These are phyloP conservation scores for Scedosporium apiospermum DNA, from an alignment of 2,329 filamentous ascomycete species.

Conservation along the genomic window DNA sequence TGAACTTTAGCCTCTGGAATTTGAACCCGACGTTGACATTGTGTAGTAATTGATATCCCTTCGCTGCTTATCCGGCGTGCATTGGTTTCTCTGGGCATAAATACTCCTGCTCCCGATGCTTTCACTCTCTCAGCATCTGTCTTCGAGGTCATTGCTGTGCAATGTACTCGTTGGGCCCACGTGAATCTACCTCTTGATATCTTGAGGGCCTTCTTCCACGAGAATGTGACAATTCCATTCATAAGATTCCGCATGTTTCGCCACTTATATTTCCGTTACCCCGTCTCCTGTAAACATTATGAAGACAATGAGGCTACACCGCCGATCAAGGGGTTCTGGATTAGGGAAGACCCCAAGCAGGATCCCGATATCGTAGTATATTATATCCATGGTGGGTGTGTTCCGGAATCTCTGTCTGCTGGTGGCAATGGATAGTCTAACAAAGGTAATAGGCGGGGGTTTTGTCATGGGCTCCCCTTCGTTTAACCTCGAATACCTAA, in stretches of 20 bases:
- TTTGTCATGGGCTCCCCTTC: slow-evolving; percentile 75
- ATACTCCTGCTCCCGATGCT: neutral
- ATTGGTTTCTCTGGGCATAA: neutral
- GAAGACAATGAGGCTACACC: neutral
- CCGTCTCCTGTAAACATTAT: neutral
- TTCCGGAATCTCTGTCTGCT: neutral
- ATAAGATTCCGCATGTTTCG: slow-evolving; percentile 6
- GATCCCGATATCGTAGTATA: slow-evolving; percentile 71
- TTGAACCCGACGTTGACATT: neutral
- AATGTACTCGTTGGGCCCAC: slow-evolving; percentile 2
- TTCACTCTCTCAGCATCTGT: neutral
- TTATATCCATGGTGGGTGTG: slow-evolving; percentile 60
- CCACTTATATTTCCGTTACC: neutral
- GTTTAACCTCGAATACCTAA: slow-evolving; percentile 78
- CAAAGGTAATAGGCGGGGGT: slow-evolving; percentile 50
- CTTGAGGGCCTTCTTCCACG: slow-evolving; percentile 2
- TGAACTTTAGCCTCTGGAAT: neutral
- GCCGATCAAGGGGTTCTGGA: slow-evolving; percentile 50
- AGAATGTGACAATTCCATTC: neutral
- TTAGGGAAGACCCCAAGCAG: slow-evolving; percentile 48
- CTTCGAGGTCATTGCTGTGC: slow-evolving; percentile 5
- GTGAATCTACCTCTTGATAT: slow-evolving; percentile 5
- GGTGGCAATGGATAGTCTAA: neutral
- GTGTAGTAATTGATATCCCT: neutral
- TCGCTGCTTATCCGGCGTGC: neutral